Evolutionary conservation across 2,329 filamentous ascomycete species (phyloP), one percentile per base, ranked within the genome.

Genomic region (Sporothrix brasiliensis): DNA sequence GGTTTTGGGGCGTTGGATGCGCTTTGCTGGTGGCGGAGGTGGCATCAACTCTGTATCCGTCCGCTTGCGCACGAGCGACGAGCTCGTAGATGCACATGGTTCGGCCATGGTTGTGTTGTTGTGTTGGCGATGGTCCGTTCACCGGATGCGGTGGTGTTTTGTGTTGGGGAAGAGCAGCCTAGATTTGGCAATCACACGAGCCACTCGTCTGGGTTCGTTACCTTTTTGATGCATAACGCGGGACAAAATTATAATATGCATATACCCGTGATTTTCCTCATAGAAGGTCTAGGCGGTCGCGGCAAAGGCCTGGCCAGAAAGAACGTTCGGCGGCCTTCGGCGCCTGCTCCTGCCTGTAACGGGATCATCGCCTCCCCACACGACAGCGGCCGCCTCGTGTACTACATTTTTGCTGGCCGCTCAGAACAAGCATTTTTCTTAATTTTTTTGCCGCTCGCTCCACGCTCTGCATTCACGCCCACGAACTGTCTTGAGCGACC

Each of bases 1-100:
- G 73, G 91, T 91, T 73, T 90, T 89, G 0, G 95, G 95, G 68
- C 95, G 88, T 81, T 97, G 97, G 77, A 97, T 97, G 71, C 93
- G 91, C 79, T 97, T 98, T 54, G 89, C 84, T 0, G 89, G 86
- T 4, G 93, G 92, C 6, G 94, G 94, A 13, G 94, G 93, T 19
- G 92, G 91, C 93, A 97, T 98, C 69, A 96, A 82, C 69, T 91
- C 88, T 34, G 83, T 86, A 71, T 92, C 89, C 70, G 85, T 83
- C 73, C 89, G 85, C 81, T 93, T 93, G 70, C 86, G 87, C 69
- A 89, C 83, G 71, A 95, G 85, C 72, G 90, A 87, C 67, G 80
- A 86, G 6, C 89, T 88, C 19, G 78, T 73, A 4, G 74, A 73
- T 19, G 27, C 53, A 3, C 72, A 60, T 19, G 53, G 14, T 34